These are phyloP conservation scores for Penstemon eatonii DNA, from an alignment of 257 asterid genomes.

Conservation along the genomic window DNA sequence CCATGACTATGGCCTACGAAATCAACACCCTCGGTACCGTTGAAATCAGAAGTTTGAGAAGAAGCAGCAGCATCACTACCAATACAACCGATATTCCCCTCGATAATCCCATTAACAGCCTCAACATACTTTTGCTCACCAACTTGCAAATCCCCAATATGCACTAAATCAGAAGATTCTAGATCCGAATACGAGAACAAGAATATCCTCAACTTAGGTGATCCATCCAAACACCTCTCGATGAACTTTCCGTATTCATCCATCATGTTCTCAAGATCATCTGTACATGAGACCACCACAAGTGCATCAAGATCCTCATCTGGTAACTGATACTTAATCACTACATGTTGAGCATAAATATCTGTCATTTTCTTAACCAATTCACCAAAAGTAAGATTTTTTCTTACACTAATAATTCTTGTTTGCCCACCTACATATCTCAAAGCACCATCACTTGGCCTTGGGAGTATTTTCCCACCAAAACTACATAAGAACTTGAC, in stretches of 20 bases:
- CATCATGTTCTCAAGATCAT: slow-evolving; percentile 98
- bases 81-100: slow-evolving; percentile 36
- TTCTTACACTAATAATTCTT: slow-evolving; percentile 73
- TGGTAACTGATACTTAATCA: slow-evolving; percentile 90
- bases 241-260: slow-evolving; percentile 83
- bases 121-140: slow-evolving; percentile 81
- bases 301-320: slow-evolving; percentile 98
- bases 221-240: slow-evolving; percentile 76
- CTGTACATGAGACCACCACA: slow-evolving; percentile 83
- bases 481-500: slow-evolving; percentile 91
- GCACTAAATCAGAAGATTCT: slow-evolving; percentile 44
- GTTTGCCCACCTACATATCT: slow-evolving; percentile 99
- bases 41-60: slow-evolving; percentile 57
- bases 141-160: slow-evolving; percentile 63
- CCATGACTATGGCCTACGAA: slow-evolving; percentile 40
- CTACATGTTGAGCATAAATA: slow-evolving; percentile 53
- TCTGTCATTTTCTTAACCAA: slow-evolving; percentile 68
- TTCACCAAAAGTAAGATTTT: slow-evolving; percentile 58
- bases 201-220: slow-evolving; percentile 87
- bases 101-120: slow-evolving; percentile 83
- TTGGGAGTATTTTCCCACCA: slow-evolving; percentile 92
- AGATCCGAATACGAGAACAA: slow-evolving; percentile 79
- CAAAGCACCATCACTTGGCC: slow-evolving; percentile 81
- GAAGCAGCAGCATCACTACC: slow-evolving; percentile 63
- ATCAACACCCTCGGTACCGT: slow-evolving; percentile 65